Evolutionary conservation across 495 filamentous ascomycete species (phyloP).

Genomic region (Penicillium odoratum): DNA sequence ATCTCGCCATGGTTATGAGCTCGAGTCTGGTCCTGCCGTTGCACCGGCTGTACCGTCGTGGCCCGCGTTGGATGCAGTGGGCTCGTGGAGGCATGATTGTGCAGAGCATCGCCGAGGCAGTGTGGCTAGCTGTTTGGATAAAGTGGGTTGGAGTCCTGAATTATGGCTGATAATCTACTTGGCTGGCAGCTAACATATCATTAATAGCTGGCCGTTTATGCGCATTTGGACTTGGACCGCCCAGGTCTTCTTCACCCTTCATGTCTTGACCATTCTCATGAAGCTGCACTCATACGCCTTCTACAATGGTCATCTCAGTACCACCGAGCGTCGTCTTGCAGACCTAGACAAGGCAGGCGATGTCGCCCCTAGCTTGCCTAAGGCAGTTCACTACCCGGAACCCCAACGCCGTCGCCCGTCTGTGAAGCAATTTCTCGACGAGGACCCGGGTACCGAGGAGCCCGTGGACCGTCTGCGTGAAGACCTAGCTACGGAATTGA

Average conservation of each 20-base stretch:
- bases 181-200: not conserved
- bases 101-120: conserved; percentile 76
- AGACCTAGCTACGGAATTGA: conserved; percentile 85
- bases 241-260: conserved; percentile 91
- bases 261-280: conserved; percentile 90
- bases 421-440: conserved; percentile 34
- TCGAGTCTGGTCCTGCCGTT: conserved; percentile 72
- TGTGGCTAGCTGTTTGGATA: conserved; percentile 84
- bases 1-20: conserved; percentile 77
- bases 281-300: conserved; percentile 99
- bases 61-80: conserved; percentile 66
- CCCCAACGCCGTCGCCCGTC: conserved; percentile 43
- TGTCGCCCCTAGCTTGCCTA: conserved; percentile 48
- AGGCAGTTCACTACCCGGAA: conserved; percentile 76
- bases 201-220: conserved; percentile 72
- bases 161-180: not conserved
- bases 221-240: conserved; percentile 92
- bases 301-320: conserved; percentile 93
- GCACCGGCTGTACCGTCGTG: conserved; percentile 63
- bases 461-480: conserved; percentile 70
- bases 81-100: conserved; percentile 69
- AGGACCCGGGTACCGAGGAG: conserved; percentile 41
- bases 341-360: conserved; percentile 75
- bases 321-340: conserved; percentile 74
- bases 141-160: conserved; percentile 46